phyloP scores from a whole-genome alignment of 73 alveolate genomes.

The Tetrahymena thermophila region DNA sequence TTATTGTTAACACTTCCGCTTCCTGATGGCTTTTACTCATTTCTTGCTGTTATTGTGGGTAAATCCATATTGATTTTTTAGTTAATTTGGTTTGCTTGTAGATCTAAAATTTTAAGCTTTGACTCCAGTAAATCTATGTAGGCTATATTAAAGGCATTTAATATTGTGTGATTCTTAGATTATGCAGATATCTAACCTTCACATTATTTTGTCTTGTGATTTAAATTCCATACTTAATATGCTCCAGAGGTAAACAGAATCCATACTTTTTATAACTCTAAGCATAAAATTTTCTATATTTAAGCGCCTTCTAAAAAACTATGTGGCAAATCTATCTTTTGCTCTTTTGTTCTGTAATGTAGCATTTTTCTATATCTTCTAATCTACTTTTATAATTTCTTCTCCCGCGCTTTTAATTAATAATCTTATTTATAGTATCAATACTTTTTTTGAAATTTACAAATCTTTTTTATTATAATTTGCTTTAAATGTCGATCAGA shows the following conservation, averaged over 20 bases:
- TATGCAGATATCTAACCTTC: neutral
- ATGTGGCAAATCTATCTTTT: neutral
- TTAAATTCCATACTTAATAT: neutral
- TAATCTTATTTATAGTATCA: neutral
- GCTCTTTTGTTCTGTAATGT: neutral
- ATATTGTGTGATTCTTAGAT: neutral
- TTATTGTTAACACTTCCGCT: neutral
- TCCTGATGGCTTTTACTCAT: neutral
- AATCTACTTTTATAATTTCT: neutral
- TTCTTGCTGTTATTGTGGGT: neutral
- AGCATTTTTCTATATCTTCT: neutral
- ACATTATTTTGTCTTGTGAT: neutral
- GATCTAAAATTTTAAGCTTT: neutral
- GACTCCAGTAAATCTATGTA: neutral
- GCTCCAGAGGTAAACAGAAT: neutral
- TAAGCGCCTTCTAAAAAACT: neutral
- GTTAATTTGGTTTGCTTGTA: neutral
- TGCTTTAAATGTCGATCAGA: neutral
- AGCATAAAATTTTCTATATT: neutral
- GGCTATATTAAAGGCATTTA: neutral
- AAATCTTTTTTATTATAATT: neutral
- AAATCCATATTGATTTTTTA: neutral
- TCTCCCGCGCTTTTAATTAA: conserved; percentile 1
- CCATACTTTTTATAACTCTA: neutral
- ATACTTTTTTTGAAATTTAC: neutral